phyloP scores from a whole-genome alignment of 2,329 filamentous ascomycete genomes.

The Shiraia bambusicola region DNA sequence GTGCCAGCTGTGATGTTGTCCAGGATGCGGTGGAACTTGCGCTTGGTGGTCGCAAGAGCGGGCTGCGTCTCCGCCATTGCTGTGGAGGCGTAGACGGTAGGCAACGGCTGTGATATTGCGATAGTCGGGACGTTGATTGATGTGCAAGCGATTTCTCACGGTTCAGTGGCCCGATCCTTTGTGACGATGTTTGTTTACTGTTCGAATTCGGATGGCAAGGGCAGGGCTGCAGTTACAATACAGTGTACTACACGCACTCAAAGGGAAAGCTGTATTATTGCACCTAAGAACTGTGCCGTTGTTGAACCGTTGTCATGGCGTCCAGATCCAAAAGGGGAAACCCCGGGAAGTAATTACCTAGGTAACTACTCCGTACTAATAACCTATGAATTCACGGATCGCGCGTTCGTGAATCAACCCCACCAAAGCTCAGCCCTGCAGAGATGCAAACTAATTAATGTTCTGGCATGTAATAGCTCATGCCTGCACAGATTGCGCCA shows the following conservation, averaged over 20 bases:
- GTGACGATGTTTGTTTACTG: conserved; percentile 31
- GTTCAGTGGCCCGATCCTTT: conserved; percentile 5
- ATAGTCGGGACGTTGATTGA: background rate
- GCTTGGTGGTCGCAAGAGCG: conserved; percentile 74
- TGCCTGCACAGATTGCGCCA: conserved; percentile 27
- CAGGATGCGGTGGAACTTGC: conserved; percentile 73
- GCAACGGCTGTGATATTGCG: conserved; percentile 9
- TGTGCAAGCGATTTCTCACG: background rate
- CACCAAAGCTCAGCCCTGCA: conserved; percentile 15
- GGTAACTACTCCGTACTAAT: no score
- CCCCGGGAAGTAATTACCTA: conserved; percentile 12
- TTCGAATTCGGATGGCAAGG: no score
- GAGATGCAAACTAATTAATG: conserved; percentile 2
- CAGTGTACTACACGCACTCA: background rate
- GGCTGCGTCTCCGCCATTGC: conserved; percentile 33
- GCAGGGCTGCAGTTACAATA: background rate
- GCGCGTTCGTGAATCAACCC: conserved; percentile 16
- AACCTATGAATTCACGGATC: conserved; percentile 9
- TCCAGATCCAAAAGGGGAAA: conserved; percentile 19
- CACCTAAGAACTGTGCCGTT: no score
- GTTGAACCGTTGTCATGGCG: conserved; percentile 23
- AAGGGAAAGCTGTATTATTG: no score
- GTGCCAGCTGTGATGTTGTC: conserved; percentile 58
- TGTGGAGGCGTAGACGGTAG: background rate
- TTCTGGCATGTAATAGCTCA: conserved; percentile 22